A percentile compares a stretch with the other conserved stretches of the same genome.
Evolutionary conservation across 108 stramenopile genomes (phyloP).

Genomic region (Skeletonema tropicum): DNA sequence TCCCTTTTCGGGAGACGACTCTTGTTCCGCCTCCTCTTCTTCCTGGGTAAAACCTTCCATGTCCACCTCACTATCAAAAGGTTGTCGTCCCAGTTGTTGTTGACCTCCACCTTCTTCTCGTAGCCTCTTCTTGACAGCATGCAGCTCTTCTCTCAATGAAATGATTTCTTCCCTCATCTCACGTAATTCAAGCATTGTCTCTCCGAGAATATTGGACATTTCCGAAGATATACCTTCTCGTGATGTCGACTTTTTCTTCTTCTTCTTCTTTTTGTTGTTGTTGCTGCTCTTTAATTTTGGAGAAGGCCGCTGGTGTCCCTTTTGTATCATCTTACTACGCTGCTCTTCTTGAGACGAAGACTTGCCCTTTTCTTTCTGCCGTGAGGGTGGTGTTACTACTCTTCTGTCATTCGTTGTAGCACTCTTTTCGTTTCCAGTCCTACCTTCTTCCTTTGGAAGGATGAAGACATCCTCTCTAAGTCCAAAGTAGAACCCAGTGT

Average conservation of each 20-base stretch:
- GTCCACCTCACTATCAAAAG: constrained; percentile 3
- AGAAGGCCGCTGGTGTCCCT: not conserved
- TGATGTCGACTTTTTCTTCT: constrained; percentile 1
- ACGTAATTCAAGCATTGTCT: constrained; percentile 72
- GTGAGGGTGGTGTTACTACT: not conserved
- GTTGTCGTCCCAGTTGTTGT: not conserved
- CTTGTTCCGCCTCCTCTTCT: constrained; percentile 28
- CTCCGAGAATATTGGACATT: constrained; percentile 52
- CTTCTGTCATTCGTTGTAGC: not conserved
- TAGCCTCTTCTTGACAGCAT: constrained; percentile 52
- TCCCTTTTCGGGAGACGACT: constrained; percentile 3
- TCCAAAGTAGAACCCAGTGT: constrained; percentile 54
- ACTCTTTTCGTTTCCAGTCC: not conserved
- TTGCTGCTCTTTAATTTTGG: not conserved
- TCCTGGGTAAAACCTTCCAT: constrained; percentile 14
- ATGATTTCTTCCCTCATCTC: constrained; percentile 75
- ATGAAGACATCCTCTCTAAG: constrained; percentile 43
- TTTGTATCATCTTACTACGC: not conserved
- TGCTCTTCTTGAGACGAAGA: not conserved
- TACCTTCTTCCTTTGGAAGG: not conserved
- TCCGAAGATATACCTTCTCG: not conserved
- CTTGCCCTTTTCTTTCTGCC: not conserved
- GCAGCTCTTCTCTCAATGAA: constrained; percentile 70
- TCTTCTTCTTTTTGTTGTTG: not conserved
- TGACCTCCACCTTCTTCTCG: constrained; percentile 4